Percentiles rank a stretch among this genome's conserved stretches.
Evolutionary conservation across 1,139 yeast genomes (phyloP).

Genomic region (Magnusiomyces fungicola): DNA sequence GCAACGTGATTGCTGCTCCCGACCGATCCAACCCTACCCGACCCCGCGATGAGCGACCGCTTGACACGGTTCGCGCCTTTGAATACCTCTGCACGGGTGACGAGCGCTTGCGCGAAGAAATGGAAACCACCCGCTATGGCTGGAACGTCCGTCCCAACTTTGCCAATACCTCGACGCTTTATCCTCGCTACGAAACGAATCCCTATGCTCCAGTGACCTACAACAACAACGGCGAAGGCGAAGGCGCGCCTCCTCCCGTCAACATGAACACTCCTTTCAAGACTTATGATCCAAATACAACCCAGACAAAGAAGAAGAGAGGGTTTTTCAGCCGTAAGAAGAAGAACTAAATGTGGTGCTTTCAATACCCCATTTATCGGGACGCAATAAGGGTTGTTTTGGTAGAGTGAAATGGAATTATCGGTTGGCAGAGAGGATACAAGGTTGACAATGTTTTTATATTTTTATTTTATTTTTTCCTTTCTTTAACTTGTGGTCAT

Average conservation of each 20-base stretch:
- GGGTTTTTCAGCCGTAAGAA: slow-evolving; percentile 73
- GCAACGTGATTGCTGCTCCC: slow-evolving; percentile 62
- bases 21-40: slow-evolving; percentile 92
- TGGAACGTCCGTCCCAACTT: slow-evolving; percentile 64
- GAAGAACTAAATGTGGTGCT: slow-evolving; percentile 27
- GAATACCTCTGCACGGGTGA: slow-evolving; percentile 94
- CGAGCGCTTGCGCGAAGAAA: slow-evolving; percentile 61
- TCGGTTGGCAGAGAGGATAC: no score
- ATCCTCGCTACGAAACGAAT: slow-evolving; percentile 34
- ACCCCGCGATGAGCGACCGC: slow-evolving; percentile 85
- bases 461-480: no score
- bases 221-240: neutral
- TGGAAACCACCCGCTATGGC: slow-evolving; percentile 71
- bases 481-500: no score
- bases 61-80: slow-evolving; percentile 87
- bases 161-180: slow-evolving; percentile 27
- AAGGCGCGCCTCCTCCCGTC: slow-evolving; percentile 22
- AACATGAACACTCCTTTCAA: slow-evolving; percentile 53
- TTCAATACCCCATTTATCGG: no score
- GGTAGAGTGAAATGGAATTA: no score
- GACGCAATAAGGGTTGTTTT: no score
- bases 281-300: slow-evolving; percentile 43
- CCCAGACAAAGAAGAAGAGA: slow-evolving; percentile 56
- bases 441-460: no score
- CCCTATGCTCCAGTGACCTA: slow-evolving; percentile 32